phyloP scores from a whole-genome alignment of 192 early-diverging fungal species.

The Mortierella alpina region DNA sequence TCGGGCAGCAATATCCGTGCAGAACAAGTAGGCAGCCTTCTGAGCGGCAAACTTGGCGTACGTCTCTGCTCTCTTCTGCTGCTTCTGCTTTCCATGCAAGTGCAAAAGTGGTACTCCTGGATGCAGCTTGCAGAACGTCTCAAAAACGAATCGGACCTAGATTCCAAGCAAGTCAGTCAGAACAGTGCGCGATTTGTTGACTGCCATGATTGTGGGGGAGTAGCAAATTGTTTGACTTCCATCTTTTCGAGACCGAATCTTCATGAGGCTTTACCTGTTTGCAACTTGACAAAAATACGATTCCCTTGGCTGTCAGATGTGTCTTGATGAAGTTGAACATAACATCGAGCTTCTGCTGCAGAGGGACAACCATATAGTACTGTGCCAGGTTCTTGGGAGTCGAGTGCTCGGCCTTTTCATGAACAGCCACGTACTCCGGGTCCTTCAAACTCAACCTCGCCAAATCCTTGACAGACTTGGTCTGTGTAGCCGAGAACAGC shows the following conservation, averaged over 20 bases:
- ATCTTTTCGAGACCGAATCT: neutral
- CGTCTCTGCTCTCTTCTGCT: conserved; percentile 92
- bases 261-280: conserved; percentile 77
- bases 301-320: conserved; percentile 89
- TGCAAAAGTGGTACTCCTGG: conserved; percentile 92
- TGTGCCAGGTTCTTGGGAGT: conserved; percentile 89
- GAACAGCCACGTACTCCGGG: conserved; percentile 96
- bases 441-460: conserved; percentile 88
- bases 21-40: conserved; percentile 84
- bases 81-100: conserved; percentile 98
- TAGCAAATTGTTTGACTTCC: too few relatives aligned
- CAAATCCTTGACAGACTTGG: conserved; percentile 94
- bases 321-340: conserved; percentile 95
- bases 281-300: conserved; percentile 96
- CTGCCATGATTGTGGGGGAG: neutral
- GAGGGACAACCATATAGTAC: conserved; percentile 84
- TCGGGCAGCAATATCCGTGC: conserved; percentile 95
- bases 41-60: conserved; percentile 90
- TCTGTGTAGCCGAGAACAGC: conserved; percentile 98
- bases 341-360: conserved; percentile 94
- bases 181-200: neutral
- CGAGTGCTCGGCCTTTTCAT: conserved; percentile 78
- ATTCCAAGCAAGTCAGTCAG: conserved; percentile 13
- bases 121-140: conserved; percentile 95
- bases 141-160: conserved; percentile 85